A percentile compares a stretch with the other conserved stretches of the same genome.
Conservation (phyloP, 306 rosid species). For the Abrus pulchellus region DNA sequence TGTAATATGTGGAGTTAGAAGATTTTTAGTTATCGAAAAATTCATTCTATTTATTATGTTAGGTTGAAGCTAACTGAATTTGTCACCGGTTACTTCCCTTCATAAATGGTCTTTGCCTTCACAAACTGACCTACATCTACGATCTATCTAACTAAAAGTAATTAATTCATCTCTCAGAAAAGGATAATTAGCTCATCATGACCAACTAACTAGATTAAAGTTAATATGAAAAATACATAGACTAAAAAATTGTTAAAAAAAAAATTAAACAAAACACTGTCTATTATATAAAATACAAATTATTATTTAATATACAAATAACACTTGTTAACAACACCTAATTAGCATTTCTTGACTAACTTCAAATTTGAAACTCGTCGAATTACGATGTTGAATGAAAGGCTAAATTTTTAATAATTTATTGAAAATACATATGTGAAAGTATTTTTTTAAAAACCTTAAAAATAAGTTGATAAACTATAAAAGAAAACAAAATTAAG, state of each 20-base stretch:
- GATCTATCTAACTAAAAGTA: slow-evolving; percentile 35
- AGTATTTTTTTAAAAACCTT: background rate
- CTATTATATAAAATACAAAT: too few relatives aligned
- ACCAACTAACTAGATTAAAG: slow-evolving; percentile 17
- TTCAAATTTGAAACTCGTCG: background rate
- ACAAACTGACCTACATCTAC: slow-evolving; percentile 47
- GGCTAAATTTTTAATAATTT: too few relatives aligned
- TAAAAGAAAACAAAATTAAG: background rate
- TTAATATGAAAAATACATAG: background rate
- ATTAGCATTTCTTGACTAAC: background rate
- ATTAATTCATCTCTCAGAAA: slow-evolving; percentile 26
- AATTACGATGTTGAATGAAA: background rate
- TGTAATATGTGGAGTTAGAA: slow-evolving; percentile 48
- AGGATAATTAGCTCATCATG: background rate
- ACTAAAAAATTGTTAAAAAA: background rate
- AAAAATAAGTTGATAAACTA: background rate
- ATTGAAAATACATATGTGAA: background rate
- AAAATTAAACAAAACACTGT: background rate
- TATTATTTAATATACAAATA: background rate
- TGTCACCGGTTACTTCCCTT: slow-evolving; percentile 59
- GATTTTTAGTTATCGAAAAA: slow-evolving; percentile 44
- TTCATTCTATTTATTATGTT: slow-evolving; percentile 68
- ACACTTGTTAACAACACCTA: background rate
- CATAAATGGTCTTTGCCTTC: slow-evolving; percentile 67
- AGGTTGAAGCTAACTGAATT: slow-evolving; percentile 67